Percentiles rank a stretch among this genome's conserved stretches.
phyloP scores from a whole-genome alignment of 805 yeast genomes.

The Brettanomyces bruxellensis region DNA sequence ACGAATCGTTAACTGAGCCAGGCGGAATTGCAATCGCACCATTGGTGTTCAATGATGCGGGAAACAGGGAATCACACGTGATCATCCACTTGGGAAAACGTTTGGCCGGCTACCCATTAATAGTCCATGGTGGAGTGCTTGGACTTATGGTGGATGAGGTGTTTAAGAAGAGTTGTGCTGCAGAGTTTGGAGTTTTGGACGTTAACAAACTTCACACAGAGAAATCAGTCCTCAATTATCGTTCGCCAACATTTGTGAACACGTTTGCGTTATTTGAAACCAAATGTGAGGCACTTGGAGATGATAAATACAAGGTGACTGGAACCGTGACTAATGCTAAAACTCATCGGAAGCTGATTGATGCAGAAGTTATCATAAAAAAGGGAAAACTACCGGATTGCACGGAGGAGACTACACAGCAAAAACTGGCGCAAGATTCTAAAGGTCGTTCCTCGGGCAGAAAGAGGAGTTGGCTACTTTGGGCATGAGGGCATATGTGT shows the following conservation, averaged over 20 bases:
- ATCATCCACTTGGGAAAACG: slow-evolving; percentile 71
- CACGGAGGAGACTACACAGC: not conserved
- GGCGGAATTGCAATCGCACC: slow-evolving; percentile 80
- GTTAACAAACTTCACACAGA: slow-evolving; percentile 37
- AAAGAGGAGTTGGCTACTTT: not conserved
- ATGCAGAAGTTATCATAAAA: not conserved
- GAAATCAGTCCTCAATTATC: slow-evolving; percentile 43
- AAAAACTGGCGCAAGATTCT: not conserved
- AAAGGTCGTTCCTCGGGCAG: not conserved
- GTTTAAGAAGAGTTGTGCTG: slow-evolving; percentile 31
- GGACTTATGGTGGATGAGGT: slow-evolving; percentile 77
- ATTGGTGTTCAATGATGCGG: slow-evolving; percentile 49
- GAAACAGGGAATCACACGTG: slow-evolving; percentile 50
- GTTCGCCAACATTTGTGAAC: slow-evolving; percentile 68
- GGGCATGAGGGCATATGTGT: not conserved
- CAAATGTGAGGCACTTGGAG: not conserved
- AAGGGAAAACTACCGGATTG: not conserved
- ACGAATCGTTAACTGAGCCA: slow-evolving; percentile 47
- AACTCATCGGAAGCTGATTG: not conserved
- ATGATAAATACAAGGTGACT: not conserved
- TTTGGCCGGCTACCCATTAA: slow-evolving; percentile 78
- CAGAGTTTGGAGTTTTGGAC: slow-evolving; percentile 17
- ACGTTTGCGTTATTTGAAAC: slow-evolving; percentile 52
- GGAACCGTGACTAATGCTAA: not conserved
- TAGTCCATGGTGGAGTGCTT: slow-evolving; percentile 83